phyloP scores from a whole-genome alignment of 225 moss, liverwort and hornwort species.

The Rhytidiadelphus loreus region DNA sequence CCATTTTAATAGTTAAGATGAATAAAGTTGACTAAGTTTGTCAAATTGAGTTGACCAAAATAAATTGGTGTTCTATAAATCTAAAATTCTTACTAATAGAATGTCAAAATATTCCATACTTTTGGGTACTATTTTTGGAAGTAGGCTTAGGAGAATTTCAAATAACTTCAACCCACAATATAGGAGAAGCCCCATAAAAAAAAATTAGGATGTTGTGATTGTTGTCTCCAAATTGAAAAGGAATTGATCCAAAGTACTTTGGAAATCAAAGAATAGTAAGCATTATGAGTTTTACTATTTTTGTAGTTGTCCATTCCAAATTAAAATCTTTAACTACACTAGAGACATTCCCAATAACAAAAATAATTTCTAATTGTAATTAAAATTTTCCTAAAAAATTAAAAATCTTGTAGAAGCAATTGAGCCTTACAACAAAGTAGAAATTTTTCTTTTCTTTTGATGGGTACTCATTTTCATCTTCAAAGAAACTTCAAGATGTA shows the following conservation, averaged over 20 bases:
- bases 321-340: neutral
- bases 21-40: neutral
- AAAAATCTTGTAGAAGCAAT: neutral
- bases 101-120: neutral
- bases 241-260: neutral
- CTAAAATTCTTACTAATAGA: neutral
- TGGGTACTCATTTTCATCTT: neutral
- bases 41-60: neutral
- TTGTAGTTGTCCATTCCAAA: neutral
- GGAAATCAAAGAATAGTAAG: neutral
- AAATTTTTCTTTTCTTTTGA: neutral
- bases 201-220: too few relatives aligned
- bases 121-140: neutral
- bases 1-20: neutral
- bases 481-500: neutral
- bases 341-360: neutral
- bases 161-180: neutral
- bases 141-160: neutral
- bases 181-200: too few relatives aligned
- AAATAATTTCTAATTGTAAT: neutral
- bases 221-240: neutral
- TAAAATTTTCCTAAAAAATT: neutral
- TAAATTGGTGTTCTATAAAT: neutral
- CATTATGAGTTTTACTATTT: neutral
- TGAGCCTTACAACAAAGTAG: fast-evolving